Base-by-base conservation (phyloP, 495 filamentous ascomycete species). In the Cladorrhinum samala region DNA sequence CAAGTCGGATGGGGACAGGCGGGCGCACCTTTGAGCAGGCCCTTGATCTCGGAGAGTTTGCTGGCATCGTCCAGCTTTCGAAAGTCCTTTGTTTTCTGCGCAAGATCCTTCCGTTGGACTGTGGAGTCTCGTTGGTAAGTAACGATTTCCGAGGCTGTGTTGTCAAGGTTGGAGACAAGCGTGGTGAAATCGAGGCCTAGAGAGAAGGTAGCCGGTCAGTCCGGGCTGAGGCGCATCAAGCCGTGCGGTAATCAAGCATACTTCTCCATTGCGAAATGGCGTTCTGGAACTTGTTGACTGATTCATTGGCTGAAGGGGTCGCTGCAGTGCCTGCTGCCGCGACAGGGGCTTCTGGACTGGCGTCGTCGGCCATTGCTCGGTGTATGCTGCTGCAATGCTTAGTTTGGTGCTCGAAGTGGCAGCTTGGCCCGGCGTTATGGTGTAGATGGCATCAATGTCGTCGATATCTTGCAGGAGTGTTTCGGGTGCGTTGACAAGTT, bases 11-110 rank as follows among this genome's bases (percentile, higher is more conserved):
- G 6, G 19, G 18, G 13, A 45, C 3, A 45, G 21, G 9, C 16
- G 16, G 8, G 14, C 61, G 43, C 66, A 90, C 87, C 84, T 75
- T 95, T 97, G 20, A 99, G 71, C 38, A 99, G 73, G 27, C 82
- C 78, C 72, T 97, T 97, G 70, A 89, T 84, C 63, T 99, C 94
- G 1, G 72, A 72, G 17, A 96, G 75, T 69, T 96, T 97, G 36
- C 80, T 83, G 9, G 88, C 77, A 74, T 99, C 94, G 50, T 97
- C 93, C 2, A 95, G 79, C 68, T 96, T 99, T 56, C 90, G 75
- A 60, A 95, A 99, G 66, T 97, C 93, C 65, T 97, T 99, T 2
- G 93, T 99, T 74, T 96, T 97, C 69, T 96, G 91, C 14, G 93
- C 93, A 16, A 99, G 78, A 49, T 99, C 93, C 63, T 99, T 99